phyloP scores from a whole-genome alignment of 805 yeast species.

The Osmozyma mogii region DNA sequence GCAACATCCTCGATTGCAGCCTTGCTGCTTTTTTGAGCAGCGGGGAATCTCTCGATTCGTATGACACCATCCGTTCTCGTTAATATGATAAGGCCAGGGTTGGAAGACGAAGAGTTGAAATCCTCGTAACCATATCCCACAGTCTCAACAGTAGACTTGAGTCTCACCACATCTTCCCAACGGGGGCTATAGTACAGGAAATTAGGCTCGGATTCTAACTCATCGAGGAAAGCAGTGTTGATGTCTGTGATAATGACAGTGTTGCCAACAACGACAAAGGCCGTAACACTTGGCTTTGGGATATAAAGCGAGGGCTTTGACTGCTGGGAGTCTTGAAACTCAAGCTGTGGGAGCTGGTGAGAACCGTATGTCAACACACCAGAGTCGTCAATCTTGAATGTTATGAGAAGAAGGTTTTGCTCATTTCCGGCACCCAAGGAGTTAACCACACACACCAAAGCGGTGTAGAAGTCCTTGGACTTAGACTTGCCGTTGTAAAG shows the following conservation, averaged over 20 bases:
- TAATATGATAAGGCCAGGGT: constrained; percentile 40
- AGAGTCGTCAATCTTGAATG: constrained; percentile 42
- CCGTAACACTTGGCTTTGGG: constrained; percentile 52
- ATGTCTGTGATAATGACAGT: constrained; percentile 64
- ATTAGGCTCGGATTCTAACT: constrained; percentile 11
- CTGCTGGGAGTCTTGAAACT: constrained; percentile 6
- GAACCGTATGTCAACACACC: constrained; percentile 55
- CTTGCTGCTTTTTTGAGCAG: constrained; percentile 8
- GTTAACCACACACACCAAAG: constrained; percentile 8
- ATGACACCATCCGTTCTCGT: constrained; percentile 56
- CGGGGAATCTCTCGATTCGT: constrained; percentile 43
- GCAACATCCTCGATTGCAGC: constrained; percentile 12
- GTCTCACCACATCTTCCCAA: constrained; percentile 76
- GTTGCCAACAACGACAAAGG: constrained; percentile 51
- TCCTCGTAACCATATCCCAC: constrained; percentile 55
- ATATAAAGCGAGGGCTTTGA: constrained; percentile 42
- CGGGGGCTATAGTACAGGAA: constrained; percentile 33
- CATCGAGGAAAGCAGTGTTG: constrained; percentile 22
- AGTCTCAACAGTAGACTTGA: constrained; percentile 45
- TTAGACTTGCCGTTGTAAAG: constrained; percentile 17
- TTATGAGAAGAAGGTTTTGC: constrained; percentile 39
- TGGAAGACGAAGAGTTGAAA: constrained; percentile 18
- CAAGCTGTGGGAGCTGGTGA: constrained; percentile 49
- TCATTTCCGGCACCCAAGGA: constrained; percentile 7
- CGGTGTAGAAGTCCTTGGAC: constrained; percentile 6